Conservation (phyloP, 2,329 filamentous ascomycete species). For the Ophiostoma himal-ulmi region DNA sequence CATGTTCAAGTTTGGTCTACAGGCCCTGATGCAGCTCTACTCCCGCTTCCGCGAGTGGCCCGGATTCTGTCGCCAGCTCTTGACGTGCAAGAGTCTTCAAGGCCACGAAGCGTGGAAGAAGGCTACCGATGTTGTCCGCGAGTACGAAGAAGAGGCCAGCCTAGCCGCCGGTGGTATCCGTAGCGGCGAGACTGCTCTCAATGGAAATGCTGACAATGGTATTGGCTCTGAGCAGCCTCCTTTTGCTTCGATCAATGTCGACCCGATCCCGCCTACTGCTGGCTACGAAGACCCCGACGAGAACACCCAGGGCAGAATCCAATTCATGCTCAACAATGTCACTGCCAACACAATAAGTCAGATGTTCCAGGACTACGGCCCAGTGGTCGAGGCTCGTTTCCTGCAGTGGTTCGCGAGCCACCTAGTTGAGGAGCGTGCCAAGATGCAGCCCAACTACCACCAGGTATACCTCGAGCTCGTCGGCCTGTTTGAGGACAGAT, state of each 20-base stretch:
- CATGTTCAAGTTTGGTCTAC: slow-evolving; percentile 98
- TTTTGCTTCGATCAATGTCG: slow-evolving; percentile 73
- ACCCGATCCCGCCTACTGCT: slow-evolving; percentile 57
- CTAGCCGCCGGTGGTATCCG: not conserved
- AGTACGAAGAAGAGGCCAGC: slow-evolving; percentile 55
- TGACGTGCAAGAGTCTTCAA: slow-evolving; percentile 74
- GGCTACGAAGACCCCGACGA: slow-evolving; percentile 77
- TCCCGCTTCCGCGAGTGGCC: slow-evolving; percentile 85
- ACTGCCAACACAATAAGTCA: slow-evolving; percentile 80
- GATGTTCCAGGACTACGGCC: slow-evolving; percentile 76
- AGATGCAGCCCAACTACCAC: slow-evolving; percentile 96
- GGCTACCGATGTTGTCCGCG: slow-evolving; percentile 71
- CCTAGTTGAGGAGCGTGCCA: slow-evolving; percentile 90
- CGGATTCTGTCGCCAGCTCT: slow-evolving; percentile 80
- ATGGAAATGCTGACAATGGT: slow-evolving; percentile 64
- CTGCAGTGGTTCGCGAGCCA: slow-evolving; percentile 97
- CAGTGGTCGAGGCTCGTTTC: slow-evolving; percentile 71
- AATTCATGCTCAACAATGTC: slow-evolving; percentile 95
- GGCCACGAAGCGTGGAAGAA: slow-evolving; percentile 79
- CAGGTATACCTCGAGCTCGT: slow-evolving; percentile 86
- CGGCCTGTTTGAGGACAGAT: slow-evolving; percentile 70
- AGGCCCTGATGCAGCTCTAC: slow-evolving; percentile 85
- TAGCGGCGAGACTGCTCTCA: slow-evolving; percentile 46
- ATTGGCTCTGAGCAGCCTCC: slow-evolving; percentile 53
- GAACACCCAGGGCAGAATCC: slow-evolving; percentile 83